These are phyloP conservation scores for Noccaea caerulescens DNA, from an alignment of 345 rosid species.

Conservation along the genomic window DNA sequence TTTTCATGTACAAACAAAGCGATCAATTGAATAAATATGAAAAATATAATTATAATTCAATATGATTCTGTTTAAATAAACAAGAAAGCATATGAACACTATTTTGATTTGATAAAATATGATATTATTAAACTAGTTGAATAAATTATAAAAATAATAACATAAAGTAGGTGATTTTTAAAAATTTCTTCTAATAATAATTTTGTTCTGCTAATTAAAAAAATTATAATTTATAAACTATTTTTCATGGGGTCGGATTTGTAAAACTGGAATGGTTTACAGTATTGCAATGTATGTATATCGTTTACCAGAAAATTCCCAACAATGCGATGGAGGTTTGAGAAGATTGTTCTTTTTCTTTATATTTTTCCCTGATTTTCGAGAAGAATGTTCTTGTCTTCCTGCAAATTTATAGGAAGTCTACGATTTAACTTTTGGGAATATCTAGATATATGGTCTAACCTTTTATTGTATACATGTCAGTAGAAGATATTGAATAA, in stretches of 20 bases:
- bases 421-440: not conserved
- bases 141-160: not conserved
- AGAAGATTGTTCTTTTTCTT: too few relatives aligned
- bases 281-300: too few relatives aligned
- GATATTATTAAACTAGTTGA: not conserved
- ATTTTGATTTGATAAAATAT: too few relatives aligned
- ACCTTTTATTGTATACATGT: not conserved
- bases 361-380: too few relatives aligned
- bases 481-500: not conserved
- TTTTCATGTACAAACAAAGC: not conserved
- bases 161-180: not conserved
- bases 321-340: too few relatives aligned
- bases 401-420: conserved; percentile 29
- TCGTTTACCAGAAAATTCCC: too few relatives aligned
- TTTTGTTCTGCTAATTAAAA: not conserved
- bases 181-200: not conserved
- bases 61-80: too few relatives aligned
- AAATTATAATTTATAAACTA: not conserved
- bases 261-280: not conserved
- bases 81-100: not conserved
- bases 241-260: not conserved
- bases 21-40: not conserved
- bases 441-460: not conserved
- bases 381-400: conserved; percentile 5
- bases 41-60: too few relatives aligned